Base-by-base conservation (phyloP, 176 grass and related monocot genomes). In the Echinochloa phyllopogon region DNA sequence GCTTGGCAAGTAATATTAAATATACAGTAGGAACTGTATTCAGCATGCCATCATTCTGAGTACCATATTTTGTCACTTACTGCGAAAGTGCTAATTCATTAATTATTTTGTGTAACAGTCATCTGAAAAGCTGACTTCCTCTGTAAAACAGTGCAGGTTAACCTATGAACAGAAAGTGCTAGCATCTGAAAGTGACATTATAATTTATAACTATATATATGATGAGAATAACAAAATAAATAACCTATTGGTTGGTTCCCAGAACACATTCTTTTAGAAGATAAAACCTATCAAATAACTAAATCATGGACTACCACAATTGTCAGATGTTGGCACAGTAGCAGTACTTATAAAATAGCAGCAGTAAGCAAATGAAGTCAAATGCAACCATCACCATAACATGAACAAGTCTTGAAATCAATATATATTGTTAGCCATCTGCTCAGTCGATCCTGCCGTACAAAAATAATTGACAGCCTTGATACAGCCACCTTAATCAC, bases 121-220 rank as follows among this genome's bases (percentile, higher is more conserved):
- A 74, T 81, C 16, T 76, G 48, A 86, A 61, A 45, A 75, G 36
- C 40, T 17, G 16, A 38, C 7, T 74, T 74, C 58, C 77, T 56
- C 20, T 18, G 12, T 24, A 79, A 37, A 45, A 15, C 45, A 18
- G 18, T 36, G 39, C 16, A 62, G 6, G 57, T 50, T 53, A 59
- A 77, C 11, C 69, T 77, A 23, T 55, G 68, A 81, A 64, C 47
- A 65, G 2, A 39, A 74, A 57, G 29, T 25, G 10, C 16, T 72
- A 21, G 24, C 36, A 37, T 51, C 47, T 86, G 47, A 86, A 76
- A 56, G 57, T 18, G 49, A 72, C 27, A 62, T 25, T 1, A 62
- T 61, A 68, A 43, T 23, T 25, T 1, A 62, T 61, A 68, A 43
- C 39, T 83, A 67, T 36, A 27, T 21, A 29, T 62, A 78, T 55